Evolutionary conservation across 176 grass and related monocot species (phyloP), one percentile per base, ranked within the genome.

Genomic region (Poa annua): DNA sequence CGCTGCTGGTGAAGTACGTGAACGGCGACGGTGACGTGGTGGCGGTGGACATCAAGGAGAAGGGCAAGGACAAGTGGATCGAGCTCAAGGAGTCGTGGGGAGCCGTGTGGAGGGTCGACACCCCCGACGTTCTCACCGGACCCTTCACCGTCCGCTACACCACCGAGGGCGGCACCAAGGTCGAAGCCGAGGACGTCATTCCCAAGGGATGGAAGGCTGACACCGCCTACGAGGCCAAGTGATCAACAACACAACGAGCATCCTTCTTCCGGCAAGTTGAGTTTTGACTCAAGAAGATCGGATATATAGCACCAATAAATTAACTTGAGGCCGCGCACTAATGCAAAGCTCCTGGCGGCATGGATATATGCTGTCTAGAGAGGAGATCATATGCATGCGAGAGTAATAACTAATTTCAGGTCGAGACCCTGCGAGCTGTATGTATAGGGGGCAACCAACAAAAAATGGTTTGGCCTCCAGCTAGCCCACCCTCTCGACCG

Each of bases 31-130:
- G 92, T 1, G 88, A 95, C 65, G 57, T 92, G 3, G 77, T 85
- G 6, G 49, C 24, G 2, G 83, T 90, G 8, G 85, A 88, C 2
- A 38, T 95, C 20, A 89, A 85, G 90, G 38, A 77, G 53, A 82
- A 78, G 55, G 84, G 68, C 19, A 19, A 38, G 20, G 9, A 70
- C 1, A 42, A 62, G 33, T 95, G 71, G 85, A 77, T 3, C 8
- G 56, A 10, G 47, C 74, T 95, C 55, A 84, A 47, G 0, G 78
- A 90, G 45, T 95, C 93, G 0, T 90, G 88, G 93, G 90, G 93
- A 3, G 88, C 90, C 4, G 66, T 95, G 1, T 95, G 83, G 79
- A 92, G 90, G 81, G 20, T 88, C 39, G 88, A 95, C 83, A 74
- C 76, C 22, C 35, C 36, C 4, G 77, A 85, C 11, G 59, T 51